A percentile compares a stretch with the other conserved stretches of the same genome.
Evolutionary conservation across 2,329 filamentous ascomycete genomes (phyloP).

Genomic region (Colletotrichum tamarilloi): DNA sequence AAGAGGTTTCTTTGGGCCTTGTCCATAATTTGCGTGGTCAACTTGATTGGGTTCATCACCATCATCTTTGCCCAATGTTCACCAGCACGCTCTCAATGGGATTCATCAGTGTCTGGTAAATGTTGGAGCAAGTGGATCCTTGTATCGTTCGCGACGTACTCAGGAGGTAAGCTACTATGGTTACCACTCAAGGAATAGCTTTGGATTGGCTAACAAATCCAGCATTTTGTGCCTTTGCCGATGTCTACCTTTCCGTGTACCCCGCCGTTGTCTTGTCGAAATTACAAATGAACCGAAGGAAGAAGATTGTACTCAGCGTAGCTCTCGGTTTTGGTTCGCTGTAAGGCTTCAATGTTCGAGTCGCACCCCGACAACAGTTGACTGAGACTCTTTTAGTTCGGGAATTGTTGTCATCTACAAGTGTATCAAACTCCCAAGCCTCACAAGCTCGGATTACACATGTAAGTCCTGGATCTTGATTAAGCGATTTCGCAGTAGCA

Average conservation of each 20-base stretch:
- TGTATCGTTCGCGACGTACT: background rate
- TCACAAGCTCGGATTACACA: background rate
- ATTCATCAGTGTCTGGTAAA: background rate
- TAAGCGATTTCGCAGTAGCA: background rate
- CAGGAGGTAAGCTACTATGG: background rate
- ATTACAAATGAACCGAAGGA: background rate
- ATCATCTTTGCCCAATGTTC: background rate
- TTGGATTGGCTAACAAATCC: background rate
- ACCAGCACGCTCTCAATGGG: background rate
- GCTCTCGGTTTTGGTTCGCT: background rate
- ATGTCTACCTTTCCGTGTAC: background rate
- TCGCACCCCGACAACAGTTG: background rate
- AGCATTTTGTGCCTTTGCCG: background rate
- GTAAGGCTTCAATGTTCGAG: background rate
- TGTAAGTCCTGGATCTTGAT: background rate
- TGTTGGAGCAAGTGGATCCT: background rate
- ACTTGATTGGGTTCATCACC: background rate
- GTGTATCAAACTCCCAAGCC: background rate
- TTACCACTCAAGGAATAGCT: too few relatives aligned
- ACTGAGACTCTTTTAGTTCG: background rate
- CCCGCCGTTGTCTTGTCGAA: background rate
- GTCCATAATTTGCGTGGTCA: conserved; percentile 29
- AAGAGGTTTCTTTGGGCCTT: conserved; percentile 51
- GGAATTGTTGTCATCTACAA: background rate
- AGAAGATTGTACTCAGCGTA: background rate